phyloP scores from a whole-genome alignment of 2,329 filamentous ascomycete genomes.

The Diaporthe sp. region DNA sequence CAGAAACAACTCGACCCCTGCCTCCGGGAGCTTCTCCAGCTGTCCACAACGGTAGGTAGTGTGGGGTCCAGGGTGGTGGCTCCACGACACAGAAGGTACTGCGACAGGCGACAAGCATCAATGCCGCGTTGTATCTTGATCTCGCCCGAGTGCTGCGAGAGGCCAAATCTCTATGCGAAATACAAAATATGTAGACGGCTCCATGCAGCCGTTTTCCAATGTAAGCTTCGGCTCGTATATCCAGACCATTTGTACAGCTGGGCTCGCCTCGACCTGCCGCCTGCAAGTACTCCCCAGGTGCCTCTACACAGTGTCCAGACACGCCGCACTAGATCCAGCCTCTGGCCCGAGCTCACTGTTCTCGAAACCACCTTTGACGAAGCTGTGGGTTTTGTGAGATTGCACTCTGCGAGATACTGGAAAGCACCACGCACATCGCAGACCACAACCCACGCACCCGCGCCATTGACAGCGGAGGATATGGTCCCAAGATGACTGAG shows the following conservation, averaged over 20 bases:
- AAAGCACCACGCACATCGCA: neutral
- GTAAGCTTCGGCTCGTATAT: neutral
- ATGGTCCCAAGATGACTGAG: constrained; percentile 71
- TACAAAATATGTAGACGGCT: neutral
- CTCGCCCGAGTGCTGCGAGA: neutral
- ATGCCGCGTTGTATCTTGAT: neutral
- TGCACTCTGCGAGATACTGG: neutral
- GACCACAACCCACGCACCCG: neutral
- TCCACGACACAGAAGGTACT: neutral
- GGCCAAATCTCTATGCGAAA: neutral
- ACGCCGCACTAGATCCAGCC: neutral
- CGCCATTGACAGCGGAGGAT: constrained; percentile 6
- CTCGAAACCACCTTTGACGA: constrained; percentile 27
- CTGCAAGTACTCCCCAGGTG: neutral
- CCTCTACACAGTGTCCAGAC: neutral
- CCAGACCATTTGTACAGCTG: too few relatives aligned
- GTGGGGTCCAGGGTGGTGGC: constrained; percentile 18
- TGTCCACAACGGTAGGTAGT: constrained; percentile 18
- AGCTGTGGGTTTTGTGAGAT: constrained; percentile 16
- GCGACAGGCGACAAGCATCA: neutral
- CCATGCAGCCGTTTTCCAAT: neutral
- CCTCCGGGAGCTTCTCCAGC: constrained; percentile 27
- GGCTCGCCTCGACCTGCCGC: neutral
- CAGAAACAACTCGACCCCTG: constrained; percentile 22
- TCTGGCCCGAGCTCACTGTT: constrained; percentile 31